These are phyloP conservation scores for Lolium multiflorum DNA, from an alignment of 176 grass and related monocot species.

Conservation along the genomic window DNA sequence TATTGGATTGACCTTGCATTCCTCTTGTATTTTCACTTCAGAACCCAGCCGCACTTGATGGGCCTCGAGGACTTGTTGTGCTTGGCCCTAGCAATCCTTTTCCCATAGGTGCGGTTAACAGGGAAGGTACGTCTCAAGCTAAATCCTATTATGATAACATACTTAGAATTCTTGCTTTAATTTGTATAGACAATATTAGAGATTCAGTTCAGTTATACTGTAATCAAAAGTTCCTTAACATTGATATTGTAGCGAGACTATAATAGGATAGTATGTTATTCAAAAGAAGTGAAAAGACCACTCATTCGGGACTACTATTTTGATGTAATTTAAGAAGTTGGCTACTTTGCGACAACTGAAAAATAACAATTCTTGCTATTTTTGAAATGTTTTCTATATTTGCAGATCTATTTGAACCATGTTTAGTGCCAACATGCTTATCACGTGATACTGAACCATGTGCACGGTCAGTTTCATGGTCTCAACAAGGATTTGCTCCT, in stretches of 20 bases:
- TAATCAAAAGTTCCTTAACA: constrained; percentile 4
- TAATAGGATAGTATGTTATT: background rate
- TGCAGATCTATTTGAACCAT: constrained; percentile 83
- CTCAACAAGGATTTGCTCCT: constrained; percentile 77
- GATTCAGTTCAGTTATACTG: background rate
- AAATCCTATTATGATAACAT: constrained; percentile 5
- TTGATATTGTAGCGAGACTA: background rate
- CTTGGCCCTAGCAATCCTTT: constrained; percentile 65
- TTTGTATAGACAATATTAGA: background rate
- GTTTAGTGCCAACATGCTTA: constrained; percentile 73
- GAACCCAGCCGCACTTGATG: constrained; percentile 70
- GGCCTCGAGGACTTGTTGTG: constrained; percentile 71
- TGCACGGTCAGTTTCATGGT: constrained; percentile 90
- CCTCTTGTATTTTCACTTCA: constrained; percentile 28
- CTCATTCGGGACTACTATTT: background rate
- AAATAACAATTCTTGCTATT: constrained; percentile 8
- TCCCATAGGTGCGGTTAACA: constrained; percentile 68
- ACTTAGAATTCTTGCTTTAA: background rate
- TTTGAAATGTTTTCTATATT: constrained; percentile 33
- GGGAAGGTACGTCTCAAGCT: constrained; percentile 63
- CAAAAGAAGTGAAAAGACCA: background rate
- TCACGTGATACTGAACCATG: constrained; percentile 67
- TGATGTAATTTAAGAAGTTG: constrained; percentile 21
- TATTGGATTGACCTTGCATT: background rate
- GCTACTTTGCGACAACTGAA: constrained; percentile 9